Evolutionary conservation across 768 basidiomycete genomes (phyloP), one percentile per base, ranked within the genome.

Genomic region (Lactifluus pinguis): DNA sequence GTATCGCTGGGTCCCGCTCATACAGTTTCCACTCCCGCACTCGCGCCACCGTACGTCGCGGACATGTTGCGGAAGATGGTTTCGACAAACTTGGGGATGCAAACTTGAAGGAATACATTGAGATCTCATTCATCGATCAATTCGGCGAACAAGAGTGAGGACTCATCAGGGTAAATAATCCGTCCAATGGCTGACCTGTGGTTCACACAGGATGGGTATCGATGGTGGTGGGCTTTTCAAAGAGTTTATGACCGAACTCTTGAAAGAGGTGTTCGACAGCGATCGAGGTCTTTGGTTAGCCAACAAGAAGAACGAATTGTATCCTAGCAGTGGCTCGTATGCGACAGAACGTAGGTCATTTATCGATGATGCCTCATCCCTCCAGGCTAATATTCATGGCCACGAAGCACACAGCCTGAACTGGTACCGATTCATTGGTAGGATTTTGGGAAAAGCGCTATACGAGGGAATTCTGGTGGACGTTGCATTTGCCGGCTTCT

Each of bases 221-320:
- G 95, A 98, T 65, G 95, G 95, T 2, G 95, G 97, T 2, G 97
- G 97, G 0, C 86, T 98, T 5, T 98, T 97, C 78, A 99, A 98
- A 71, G 97, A 98, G 72, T 97, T 98, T 67, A 82, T 98, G 68
- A 99, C 94, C 2, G 91, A 88, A 14, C 72, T 99, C 17, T 87
- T 86, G 59, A 93, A 89, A 68, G 95, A 98, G 70, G 95, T 90
- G 0, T 98, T 99, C 63, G 93, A 99, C 68, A 87, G 89, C 2
- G 85, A 98, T 68, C 84, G 93, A 5, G 97, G 97, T 10, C 75
- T 99, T 5, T 99, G 97, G 97, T 77, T 95, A 30, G 84, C 83
- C 30, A 99, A 87, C 59, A 83, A 83, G 72, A 89, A 92, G 73
- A 91, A 97, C 57, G 93, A 98, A 72, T 76, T 99, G 49, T 99